These are phyloP conservation scores for Podospora anserina DNA, from an alignment of 495 filamentous ascomycete species.

Conservation along the genomic window DNA sequence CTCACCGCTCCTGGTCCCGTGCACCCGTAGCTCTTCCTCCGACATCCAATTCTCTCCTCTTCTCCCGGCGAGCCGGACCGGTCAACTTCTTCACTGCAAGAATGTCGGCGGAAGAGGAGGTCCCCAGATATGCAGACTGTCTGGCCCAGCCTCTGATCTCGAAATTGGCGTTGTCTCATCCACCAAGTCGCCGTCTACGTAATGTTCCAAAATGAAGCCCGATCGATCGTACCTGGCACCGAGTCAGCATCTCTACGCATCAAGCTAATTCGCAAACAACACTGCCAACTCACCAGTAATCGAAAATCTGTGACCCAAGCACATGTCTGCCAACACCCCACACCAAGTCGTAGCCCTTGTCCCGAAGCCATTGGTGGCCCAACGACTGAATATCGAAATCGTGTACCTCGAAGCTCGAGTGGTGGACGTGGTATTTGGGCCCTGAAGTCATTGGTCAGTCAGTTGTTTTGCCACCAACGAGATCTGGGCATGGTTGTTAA, in stretches of 20 bases:
- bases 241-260: not conserved
- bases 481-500: not conserved
- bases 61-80: not conserved
- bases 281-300: constrained; percentile 56
- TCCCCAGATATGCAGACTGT: constrained; percentile 11
- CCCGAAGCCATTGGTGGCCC: constrained; percentile 62
- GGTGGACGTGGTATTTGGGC: constrained; percentile 57
- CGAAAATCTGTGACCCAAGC: constrained; percentile 58
- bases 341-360: constrained; percentile 58
- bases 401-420: constrained; percentile 66
- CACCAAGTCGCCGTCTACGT: constrained; percentile 9
- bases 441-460: constrained; percentile 19
- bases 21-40: not conserved
- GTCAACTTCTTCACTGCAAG: constrained; percentile 3
- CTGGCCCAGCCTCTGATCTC: constrained; percentile 5
- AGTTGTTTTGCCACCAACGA: not conserved
- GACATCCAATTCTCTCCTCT: not conserved
- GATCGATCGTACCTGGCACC: not conserved
- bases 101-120: constrained; percentile 7
- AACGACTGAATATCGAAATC: constrained; percentile 68
- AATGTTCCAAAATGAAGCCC: not conserved
- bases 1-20: not conserved
- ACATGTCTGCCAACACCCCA: constrained; percentile 69
- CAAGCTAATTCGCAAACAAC: constrained; percentile 54
- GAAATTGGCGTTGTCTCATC: constrained; percentile 7